Percentiles rank a stretch among this genome's conserved stretches.
These are phyloP conservation scores for Rhodotorula glutinis DNA, from an alignment of 1,284 basidiomycete genomes.

Conservation along the genomic window DNA sequence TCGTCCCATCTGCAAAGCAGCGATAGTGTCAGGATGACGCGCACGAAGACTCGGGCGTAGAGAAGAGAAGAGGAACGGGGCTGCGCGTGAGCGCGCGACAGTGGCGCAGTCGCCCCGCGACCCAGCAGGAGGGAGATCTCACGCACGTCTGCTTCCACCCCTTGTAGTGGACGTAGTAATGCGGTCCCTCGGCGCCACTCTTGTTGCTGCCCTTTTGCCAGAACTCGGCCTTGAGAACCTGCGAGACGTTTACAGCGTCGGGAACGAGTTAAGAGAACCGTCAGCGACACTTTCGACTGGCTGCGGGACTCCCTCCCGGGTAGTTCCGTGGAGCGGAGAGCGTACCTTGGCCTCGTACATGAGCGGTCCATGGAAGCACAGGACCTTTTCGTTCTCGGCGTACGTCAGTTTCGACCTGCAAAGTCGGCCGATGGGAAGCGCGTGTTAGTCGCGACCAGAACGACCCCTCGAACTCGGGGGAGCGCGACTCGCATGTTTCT, in stretches of 20 bases:
- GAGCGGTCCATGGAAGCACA: slow-evolving; percentile 91
- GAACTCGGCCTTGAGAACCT: slow-evolving; percentile 74
- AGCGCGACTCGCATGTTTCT: not conserved
- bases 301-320: not conserved
- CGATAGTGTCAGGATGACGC: not conserved
- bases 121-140: not conserved
- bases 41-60: not conserved
- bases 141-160: slow-evolving; percentile 98
- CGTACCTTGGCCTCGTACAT: slow-evolving; percentile 82
- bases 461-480: no score
- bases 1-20: slow-evolving; percentile 98
- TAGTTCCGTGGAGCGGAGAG: slow-evolving; percentile 4
- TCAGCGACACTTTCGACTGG: not conserved
- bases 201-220: slow-evolving; percentile 69
- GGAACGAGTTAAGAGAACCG: not conserved
- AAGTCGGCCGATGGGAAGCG: not conserved
- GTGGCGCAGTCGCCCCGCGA: not conserved
- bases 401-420: slow-evolving; percentile 35
- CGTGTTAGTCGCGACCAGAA: not conserved
- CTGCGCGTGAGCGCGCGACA: not conserved
- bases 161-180: slow-evolving; percentile 97
- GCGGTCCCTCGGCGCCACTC: slow-evolving; percentile 66
- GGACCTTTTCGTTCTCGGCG: slow-evolving; percentile 67
- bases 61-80: not conserved
- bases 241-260: not conserved